Percentiles rank a stretch among this genome's conserved stretches.
These are phyloP conservation scores for Xylaria sp. DNA, from an alignment of 2,329 filamentous ascomycete genomes.

Conservation along the genomic window DNA sequence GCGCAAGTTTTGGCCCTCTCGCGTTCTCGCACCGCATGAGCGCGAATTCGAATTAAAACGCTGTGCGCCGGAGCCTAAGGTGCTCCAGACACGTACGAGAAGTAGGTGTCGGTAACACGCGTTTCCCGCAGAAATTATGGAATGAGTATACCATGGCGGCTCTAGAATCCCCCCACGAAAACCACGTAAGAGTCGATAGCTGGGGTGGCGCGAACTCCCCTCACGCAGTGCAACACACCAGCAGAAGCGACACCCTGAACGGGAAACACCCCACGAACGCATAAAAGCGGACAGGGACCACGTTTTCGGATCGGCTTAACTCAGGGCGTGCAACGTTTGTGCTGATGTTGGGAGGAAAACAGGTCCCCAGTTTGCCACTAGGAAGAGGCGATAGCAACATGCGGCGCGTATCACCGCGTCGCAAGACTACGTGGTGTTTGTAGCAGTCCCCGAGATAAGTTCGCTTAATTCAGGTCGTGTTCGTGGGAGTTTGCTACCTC, in stretches of 20 bases:
- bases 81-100: conserved; percentile 5
- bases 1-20: background rate
- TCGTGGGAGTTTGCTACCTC: background rate
- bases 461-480: background rate
- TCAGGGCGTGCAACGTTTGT: conserved; percentile 32
- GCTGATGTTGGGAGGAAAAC: background rate
- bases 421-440: conserved; percentile 1
- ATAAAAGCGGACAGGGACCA: conserved; percentile 35
- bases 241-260: conserved; percentile 22
- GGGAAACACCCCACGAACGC: conserved; percentile 34
- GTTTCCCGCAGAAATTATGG: conserved; percentile 4
- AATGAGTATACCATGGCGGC: background rate
- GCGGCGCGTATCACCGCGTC: conserved; percentile 21
- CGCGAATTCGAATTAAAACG: conserved; percentile 19
- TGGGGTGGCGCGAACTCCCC: conserved; percentile 35
- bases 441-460: conserved; percentile 15
- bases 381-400: conserved; percentile 15
- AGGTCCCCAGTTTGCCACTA: conserved; percentile 7
- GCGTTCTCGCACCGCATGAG: conserved; percentile 27
- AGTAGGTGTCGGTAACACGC: conserved; percentile 25
- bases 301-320: conserved; percentile 34
- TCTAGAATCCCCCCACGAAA: conserved; percentile 4
- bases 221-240: conserved; percentile 34
- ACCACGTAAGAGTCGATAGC: conserved; percentile 2
- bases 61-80: conserved; percentile 18